These are phyloP conservation scores for Schoenoplectus triqueter DNA, from an alignment of 202 grass and related monocot species.

Conservation along the genomic window DNA sequence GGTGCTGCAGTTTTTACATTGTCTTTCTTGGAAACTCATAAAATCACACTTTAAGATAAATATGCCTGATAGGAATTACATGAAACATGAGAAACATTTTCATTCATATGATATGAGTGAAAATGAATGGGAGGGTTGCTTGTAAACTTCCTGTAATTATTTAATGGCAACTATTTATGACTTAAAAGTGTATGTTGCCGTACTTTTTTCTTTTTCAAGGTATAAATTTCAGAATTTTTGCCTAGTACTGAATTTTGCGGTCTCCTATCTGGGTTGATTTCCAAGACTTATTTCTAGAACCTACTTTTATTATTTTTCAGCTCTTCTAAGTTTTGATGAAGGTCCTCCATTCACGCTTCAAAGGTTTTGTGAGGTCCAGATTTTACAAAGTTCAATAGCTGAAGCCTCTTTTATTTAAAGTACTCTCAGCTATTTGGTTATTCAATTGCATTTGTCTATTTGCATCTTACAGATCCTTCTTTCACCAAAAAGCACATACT, in stretches of 20 bases:
- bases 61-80: background rate
- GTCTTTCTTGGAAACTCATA: slow-evolving; percentile 31
- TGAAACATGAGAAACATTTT: slow-evolving; percentile 23
- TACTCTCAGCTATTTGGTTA: slow-evolving; percentile 14
- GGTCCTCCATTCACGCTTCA: slow-evolving; percentile 96
- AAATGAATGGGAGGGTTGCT: background rate
- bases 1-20: slow-evolving; percentile 29
- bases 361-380: slow-evolving; percentile 91
- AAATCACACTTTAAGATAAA: background rate
- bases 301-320: slow-evolving; percentile 47
- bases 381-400: slow-evolving; percentile 18
- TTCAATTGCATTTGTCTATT: slow-evolving; percentile 40
- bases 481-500: slow-evolving; percentile 87
- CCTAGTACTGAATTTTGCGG: background rate
- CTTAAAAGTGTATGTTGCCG: background rate
- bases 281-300: slow-evolving; percentile 38
- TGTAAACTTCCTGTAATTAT: background rate
- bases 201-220: background rate
- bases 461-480: slow-evolving; percentile 72
- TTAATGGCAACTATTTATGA: background rate
- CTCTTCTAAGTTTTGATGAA: slow-evolving; percentile 77
- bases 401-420: background rate
- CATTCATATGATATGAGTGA: background rate
- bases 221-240: background rate
- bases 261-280: background rate